Evolutionary conservation across 2,329 filamentous ascomycete species (phyloP), one percentile per base, ranked within the genome.

Genomic region (Davidsoniella eucalypti): DNA sequence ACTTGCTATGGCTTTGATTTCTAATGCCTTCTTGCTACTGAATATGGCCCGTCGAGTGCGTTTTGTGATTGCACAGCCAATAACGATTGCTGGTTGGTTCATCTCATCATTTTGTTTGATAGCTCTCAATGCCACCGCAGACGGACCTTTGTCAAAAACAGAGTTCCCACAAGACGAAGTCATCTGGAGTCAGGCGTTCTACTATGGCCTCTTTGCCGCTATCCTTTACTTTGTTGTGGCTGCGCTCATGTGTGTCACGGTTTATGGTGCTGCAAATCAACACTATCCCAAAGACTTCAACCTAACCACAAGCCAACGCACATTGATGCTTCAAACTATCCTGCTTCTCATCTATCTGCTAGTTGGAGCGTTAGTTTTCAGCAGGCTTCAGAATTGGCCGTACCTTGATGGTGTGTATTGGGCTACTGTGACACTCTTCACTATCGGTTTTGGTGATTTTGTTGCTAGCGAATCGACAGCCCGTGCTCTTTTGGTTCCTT

Each of bases 241-340:
- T 0, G 76, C 82, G 43, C 71, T 93, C 37, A 78, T 94, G 63
- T 74, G 82, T 56, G 64, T 86, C 50, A 94, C 90, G 18, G 86
- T 90, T 66, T 72, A 80, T 51, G 87, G 87, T 7, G 88, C 87
- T 44, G 75, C 77, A 14, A 58, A 60, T 0, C 69, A 70, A 1
- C 82, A 85, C 56, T 94, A 94, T 58, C 73, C 73, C 5, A 82
- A 85, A 57, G 80, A 87, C 58, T 94, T 94, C 57, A 69, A 74
- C 56, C 70, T 94, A 21, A 88, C 83, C 0, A 76, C 80, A 49
- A 82, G 82, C 54, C 88, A 95, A 63, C 76, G 88, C 8, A 94
- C 86, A 0, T 68, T 95, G 18, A 94, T 95, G 70, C 66, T 94
- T 25, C 88, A 95, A 64, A 94, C 87, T 1, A 93, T 93, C 64